Evolutionary conservation across 192 early-diverging fungal species (phyloP), one percentile per base, ranked within the genome.

Genomic region (Geranomyces variabilis): DNA sequence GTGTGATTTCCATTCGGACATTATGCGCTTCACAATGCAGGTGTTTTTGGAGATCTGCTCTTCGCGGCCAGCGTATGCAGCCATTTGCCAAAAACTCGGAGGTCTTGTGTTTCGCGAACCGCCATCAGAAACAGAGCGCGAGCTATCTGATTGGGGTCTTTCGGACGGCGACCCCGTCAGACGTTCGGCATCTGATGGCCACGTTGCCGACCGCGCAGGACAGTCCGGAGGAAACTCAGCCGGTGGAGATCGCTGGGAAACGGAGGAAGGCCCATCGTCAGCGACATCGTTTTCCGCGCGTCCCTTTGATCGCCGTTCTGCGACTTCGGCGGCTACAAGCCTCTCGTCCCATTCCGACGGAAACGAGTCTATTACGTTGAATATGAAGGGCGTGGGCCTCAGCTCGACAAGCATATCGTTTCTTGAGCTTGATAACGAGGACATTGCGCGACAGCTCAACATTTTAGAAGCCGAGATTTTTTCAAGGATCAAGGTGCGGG

Each of bases 401-500:
- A 62, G 47, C 30, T 24, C 69, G 17, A 48, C 63, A 28, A 57
- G 75, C 45, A 69, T 80, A 19, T 68, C 81, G 17, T 88, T 90
- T 34, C 75, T 90, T 36, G 83, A 87, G 0, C 66, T 87, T 34
- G 81, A 87, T 41, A 83, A 86, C 59, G 67, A 76, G 1, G 79
- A 73, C 0, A 82, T 93, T 57, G 90, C 88, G 0, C 79, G 85
- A 44, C 90, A 93, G 51, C 70, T 93, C 26, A 90, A 86, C 10
- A 81, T 76, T 36, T 75, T 91, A 10, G 91, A 92, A 60, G 81
- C 71, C 33, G 79, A 84, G 31, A 79, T 91, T 12, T 91, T 93
- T 70, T 60, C 71, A 51, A 79, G 80, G 53, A 88, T 93, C 49
- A 82, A 88, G 83, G 89, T 88, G 70, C 47, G 30, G n/a, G n/a